Conservation (phyloP, 768 basidiomycete genomes). For the Trametes punicea region DNA sequence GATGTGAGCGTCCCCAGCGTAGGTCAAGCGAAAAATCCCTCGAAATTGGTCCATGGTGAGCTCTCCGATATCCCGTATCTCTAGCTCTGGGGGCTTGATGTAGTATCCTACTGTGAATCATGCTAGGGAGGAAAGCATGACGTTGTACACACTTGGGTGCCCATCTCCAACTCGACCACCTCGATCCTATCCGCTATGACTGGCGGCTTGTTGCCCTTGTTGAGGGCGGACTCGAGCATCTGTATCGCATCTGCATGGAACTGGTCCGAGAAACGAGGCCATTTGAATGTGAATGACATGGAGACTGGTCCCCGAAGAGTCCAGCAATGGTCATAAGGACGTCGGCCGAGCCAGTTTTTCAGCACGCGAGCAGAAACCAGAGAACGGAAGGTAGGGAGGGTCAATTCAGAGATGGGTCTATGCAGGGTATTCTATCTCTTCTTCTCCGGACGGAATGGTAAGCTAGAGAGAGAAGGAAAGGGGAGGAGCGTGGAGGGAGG, state of each 20-base stretch:
- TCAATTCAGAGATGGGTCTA: not conserved
- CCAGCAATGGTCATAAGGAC: constrained; percentile 10
- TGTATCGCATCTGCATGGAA: constrained; percentile 95
- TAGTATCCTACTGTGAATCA: not conserved
- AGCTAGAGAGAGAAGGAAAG: not conserved
- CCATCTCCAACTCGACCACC: constrained; percentile 99
- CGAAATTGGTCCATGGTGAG: constrained; percentile 93
- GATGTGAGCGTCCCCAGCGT: constrained; percentile 88
- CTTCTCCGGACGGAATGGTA: not conserved
- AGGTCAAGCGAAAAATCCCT: constrained; percentile 94
- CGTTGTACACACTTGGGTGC: constrained; percentile 69
- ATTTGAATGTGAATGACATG: constrained; percentile 94
- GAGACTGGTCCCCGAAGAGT: not conserved
- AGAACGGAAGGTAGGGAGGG: not conserved
- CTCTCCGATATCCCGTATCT: constrained; percentile 97
- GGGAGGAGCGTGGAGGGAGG: not conserved
- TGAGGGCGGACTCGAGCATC: constrained; percentile 95
- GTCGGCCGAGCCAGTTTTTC: not conserved
- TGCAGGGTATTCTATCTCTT: not conserved
- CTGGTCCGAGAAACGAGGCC: constrained; percentile 95
- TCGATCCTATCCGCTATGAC: constrained; percentile 97
- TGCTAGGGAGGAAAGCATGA: not conserved
- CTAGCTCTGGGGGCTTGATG: constrained; percentile 87
- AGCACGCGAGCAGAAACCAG: constrained; percentile 1
- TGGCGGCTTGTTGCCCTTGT: constrained; percentile 96